These are phyloP conservation scores for Fomitiporia mediterranea DNA, from an alignment of 1,284 basidiomycete species.

Conservation along the genomic window DNA sequence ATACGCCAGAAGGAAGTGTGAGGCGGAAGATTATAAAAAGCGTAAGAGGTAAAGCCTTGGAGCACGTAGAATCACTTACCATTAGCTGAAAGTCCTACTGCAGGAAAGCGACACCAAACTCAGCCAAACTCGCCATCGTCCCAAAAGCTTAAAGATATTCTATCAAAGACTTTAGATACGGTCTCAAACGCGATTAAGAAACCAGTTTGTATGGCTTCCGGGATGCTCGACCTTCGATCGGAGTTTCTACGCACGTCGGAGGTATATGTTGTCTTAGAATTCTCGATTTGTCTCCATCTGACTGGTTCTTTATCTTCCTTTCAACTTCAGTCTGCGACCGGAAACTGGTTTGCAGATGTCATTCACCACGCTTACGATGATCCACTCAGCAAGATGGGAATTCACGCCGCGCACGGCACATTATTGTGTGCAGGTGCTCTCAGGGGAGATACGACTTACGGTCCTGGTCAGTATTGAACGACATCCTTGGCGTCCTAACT, in stretches of 20 bases:
- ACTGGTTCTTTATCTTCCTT: conserved; percentile 1
- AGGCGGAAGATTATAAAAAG: conserved; percentile 62
- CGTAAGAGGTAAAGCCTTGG: conserved; percentile 61
- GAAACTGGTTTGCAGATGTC: conserved; percentile 90
- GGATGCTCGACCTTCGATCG: conserved; percentile 73
- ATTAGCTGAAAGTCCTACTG: too few relatives aligned
- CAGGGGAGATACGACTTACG: conserved; percentile 82
- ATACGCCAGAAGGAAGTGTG: conserved; percentile 57
- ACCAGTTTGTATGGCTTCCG: conserved; percentile 67
- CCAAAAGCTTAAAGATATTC: too few relatives aligned
- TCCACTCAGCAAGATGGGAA: conserved; percentile 53
- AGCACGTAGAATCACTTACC: too few relatives aligned
- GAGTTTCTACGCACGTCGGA: conserved; percentile 67
- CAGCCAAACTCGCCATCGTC: too few relatives aligned
- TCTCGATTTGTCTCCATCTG: conserved; percentile 35
- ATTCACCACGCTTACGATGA: conserved; percentile 84
- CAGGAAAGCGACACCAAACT: too few relatives aligned
- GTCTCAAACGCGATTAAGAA: conserved; percentile 38
- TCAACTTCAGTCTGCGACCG: conserved; percentile 58
- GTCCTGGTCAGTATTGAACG: conserved; percentile 51
- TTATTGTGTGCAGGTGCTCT: conserved; percentile 82
- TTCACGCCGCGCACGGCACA: conserved; percentile 69
- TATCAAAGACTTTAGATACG: too few relatives aligned
- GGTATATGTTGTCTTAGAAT: conserved; percentile 20
- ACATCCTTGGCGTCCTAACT: not conserved